Evolutionary conservation across 805 yeast genomes (phyloP), one percentile per base, ranked within the genome.

Genomic region (Suhomyces kilbournensis): DNA sequence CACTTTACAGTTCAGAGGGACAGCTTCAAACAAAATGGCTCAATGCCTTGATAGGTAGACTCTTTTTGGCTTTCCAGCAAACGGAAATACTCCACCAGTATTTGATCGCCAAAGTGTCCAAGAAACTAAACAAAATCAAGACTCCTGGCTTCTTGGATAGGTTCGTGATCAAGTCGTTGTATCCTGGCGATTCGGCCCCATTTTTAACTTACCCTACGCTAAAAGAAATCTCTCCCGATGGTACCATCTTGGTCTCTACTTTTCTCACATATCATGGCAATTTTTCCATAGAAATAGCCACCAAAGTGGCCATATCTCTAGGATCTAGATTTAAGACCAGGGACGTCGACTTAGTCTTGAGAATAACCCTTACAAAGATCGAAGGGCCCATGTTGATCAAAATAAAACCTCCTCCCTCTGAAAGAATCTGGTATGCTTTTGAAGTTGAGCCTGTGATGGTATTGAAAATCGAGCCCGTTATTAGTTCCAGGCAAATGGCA

Each of bases 401-500:
- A 40, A 64, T 93, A 32, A 94, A 94, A 64, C 90, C 96, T 1
- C 96, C 97, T 1, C 98, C 99, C 7, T 85, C 96, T 1, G 84
- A 83, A 49, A 79, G 99, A 61, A 62, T 94, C 1, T 94, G 99
- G 99, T 94, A 90, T 64, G 82, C 89, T 1, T 94, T 91, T 66
- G 88, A 83, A 55, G 69, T 79, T 9, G 89, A 86, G 79, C 99
- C 99, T 0, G 74, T 77, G 7, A 68, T 93, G 63, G 86, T 84
- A 51, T 65, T 93, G 53, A 83, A 80, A 34, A 85, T 92, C 47
- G 97, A 91, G 66, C 99, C 99, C 0, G 82, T 90, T n/a, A 90
- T 93, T 9, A 88, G 96, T 58, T 83, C 96, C 4, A 78, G 96
- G 51, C 88, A 89, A 58, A 71, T 94, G 58, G 83, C 90, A 3